Base-by-base conservation (phyloP, 805 yeast genomes). In the Candida khao-thaluensis region DNA sequence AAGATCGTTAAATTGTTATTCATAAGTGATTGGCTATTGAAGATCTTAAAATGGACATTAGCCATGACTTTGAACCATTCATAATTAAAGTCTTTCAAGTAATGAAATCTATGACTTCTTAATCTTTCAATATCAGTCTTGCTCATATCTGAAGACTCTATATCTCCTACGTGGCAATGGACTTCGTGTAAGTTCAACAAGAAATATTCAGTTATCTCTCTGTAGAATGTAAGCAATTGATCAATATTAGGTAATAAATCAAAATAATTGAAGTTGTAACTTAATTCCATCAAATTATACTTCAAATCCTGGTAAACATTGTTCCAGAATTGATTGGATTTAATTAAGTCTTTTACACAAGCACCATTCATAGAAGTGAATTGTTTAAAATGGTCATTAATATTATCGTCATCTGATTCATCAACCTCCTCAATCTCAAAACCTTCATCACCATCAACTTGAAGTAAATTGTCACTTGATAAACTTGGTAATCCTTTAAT, bases 231-330 rank as follows among this genome's bases (percentile, higher is more conserved):
- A 15, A 47, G 32, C 14, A 52, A 42, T 31, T 52, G 52, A 20
- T 32, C 30, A 30, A 53, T 44, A 16, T 45, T 40, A 2, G 60
- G 60, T 38, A 55, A 34, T 18, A 47, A 37, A 4, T 53, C 52
- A 31, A 51, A 52, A 28, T 45, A 52, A 26, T 51, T 43, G 15
- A 44, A 27, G 5, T 17, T 38, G 8, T 24, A 22, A 18, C 47
- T 40, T 26, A 44, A 21, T 27, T 45, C 49, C 46, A 44, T 47
- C 7, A 51, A 42, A 17, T 50, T 53, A 24, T 45, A 45, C 36
- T 55, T 58, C 22, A 60, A 29, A 37, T 60, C 64, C 37, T 59
- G 63, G 41, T 59, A 59, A n/a, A 59, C 53, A 33, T 51, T 41
- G 43, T 57, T 55, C 64, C 64, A 59, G 34, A 59, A 57, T 34